These are phyloP conservation scores for Vitis labrusca DNA, from an alignment of 164 flowering plant genomes.

Conservation along the genomic window DNA sequence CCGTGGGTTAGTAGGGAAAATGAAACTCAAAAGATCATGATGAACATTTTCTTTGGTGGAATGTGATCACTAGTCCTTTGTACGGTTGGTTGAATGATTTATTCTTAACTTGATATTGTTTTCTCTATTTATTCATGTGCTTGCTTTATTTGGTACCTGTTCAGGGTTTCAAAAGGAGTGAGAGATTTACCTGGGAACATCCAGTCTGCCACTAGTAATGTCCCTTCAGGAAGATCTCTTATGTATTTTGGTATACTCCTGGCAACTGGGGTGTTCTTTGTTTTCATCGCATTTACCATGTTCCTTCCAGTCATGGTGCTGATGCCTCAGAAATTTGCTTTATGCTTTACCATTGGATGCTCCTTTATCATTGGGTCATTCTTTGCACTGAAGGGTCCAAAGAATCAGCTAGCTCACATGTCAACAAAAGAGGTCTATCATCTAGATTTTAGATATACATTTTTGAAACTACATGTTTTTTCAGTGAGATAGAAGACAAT, in stretches of 20 bases:
- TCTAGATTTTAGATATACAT: background rate
- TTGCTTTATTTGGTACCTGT: constrained; percentile 6
- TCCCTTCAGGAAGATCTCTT: constrained; percentile 88
- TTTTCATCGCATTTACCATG: constrained; percentile 93
- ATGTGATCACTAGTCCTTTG: background rate
- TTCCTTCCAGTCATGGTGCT: constrained; percentile 96
- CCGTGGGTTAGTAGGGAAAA: too few relatives aligned
- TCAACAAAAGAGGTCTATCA: constrained; percentile 71
- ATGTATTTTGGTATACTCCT: constrained; percentile 88
- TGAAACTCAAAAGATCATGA: too few relatives aligned
- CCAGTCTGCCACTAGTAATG: constrained; percentile 80
- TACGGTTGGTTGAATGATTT: background rate
- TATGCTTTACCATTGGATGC: constrained; percentile 94
- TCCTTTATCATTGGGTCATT: constrained; percentile 79
- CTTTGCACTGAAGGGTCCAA: constrained; percentile 89
- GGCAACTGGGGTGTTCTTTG: constrained; percentile 82
- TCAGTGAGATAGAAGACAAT: background rate
- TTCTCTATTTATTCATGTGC: background rate
- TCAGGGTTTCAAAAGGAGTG: constrained; percentile 92
- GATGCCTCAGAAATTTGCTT: constrained; percentile 96
- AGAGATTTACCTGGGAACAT: constrained; percentile 82
- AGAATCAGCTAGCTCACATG: constrained; percentile 91
- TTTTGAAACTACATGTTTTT: background rate
- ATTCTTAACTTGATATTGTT: background rate
- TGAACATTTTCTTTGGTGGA: too few relatives aligned